A percentile compares a stretch with the other conserved stretches of the same genome.
phyloP scores from a whole-genome alignment of 2,329 filamentous ascomycete genomes.

The Neonectria neomacrospora region DNA sequence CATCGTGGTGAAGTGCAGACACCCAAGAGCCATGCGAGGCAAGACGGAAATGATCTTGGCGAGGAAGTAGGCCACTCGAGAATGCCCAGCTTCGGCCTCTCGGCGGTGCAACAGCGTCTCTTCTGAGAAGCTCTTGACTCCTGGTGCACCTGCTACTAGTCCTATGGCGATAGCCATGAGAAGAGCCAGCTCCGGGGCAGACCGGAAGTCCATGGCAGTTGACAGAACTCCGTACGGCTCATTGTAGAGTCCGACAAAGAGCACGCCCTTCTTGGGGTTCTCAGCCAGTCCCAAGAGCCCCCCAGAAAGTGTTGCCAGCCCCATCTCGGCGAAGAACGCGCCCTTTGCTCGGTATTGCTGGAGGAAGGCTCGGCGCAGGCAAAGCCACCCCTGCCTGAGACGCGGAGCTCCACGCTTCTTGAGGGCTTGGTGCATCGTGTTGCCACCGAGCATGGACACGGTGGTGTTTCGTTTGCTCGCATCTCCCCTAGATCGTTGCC shows the following conservation, averaged over 20 bases:
- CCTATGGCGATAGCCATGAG: conserved; percentile 66
- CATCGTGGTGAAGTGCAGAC: conserved; percentile 65
- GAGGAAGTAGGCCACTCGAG: conserved; percentile 64
- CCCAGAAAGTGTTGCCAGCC: conserved; percentile 62
- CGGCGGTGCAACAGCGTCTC: conserved; percentile 58
- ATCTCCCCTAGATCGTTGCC: conserved; percentile 34
- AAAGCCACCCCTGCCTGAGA: conserved; percentile 63
- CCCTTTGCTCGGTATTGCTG: conserved; percentile 66
- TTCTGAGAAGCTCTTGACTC: conserved; percentile 65
- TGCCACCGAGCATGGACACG: conserved; percentile 40
- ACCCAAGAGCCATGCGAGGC: conserved; percentile 61
- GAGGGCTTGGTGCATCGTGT: conserved; percentile 57
- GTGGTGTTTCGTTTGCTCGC: conserved; percentile 33
- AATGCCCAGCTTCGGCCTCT: conserved; percentile 67
- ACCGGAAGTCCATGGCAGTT: conserved; percentile 60
- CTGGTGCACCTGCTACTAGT: conserved; percentile 61
- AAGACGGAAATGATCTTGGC: conserved; percentile 65
- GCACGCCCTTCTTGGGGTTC: conserved; percentile 59
- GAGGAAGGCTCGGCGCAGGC: conserved; percentile 61
- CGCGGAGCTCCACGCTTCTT: conserved; percentile 61
- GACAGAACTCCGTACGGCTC: conserved; percentile 63
- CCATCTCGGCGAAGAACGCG: conserved; percentile 65
- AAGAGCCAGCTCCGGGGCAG: conserved; percentile 63
- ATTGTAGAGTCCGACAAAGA: conserved; percentile 65
- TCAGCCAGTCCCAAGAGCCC: conserved; percentile 65